Conservation (phyloP, 192 early-diverging fungal species). For the Backusella parvicylindrica region DNA sequence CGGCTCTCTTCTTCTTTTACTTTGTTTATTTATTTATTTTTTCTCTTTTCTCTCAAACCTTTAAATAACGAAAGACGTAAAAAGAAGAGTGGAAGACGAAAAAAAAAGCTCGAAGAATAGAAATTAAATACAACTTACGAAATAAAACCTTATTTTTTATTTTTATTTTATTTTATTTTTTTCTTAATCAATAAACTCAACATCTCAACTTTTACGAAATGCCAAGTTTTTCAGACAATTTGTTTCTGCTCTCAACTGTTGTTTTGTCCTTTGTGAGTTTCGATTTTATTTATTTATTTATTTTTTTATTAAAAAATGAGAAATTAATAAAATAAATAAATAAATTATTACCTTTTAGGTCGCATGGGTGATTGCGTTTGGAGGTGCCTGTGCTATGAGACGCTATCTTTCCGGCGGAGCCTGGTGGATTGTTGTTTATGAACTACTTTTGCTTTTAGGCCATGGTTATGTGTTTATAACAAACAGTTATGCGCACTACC, state of each 20-base stretch:
- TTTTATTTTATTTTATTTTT: neutral
- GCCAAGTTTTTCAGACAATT: conserved; percentile 4
- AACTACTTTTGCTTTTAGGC: conserved; percentile 16
- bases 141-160: neutral
- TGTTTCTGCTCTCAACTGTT: neutral
- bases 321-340: neutral
- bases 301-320: neutral
- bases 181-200: neutral
- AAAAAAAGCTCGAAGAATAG: neutral
- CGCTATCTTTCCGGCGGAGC: neutral
- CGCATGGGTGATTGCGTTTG: conserved; percentile 31
- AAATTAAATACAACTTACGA: neutral
- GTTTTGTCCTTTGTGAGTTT: conserved; percentile 10
- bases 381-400: conserved; percentile 20
- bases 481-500: conserved; percentile 6
- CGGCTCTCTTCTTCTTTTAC: neutral
- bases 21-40: neutral
- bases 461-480: conserved; percentile 3
- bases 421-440: conserved; percentile 34
- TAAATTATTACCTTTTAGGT: conserved; percentile 9
- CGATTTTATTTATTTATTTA: neutral
- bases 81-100: neutral
- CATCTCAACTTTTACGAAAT: neutral
- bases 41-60: neutral
- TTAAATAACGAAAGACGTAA: neutral